Evolutionary conservation across 495 filamentous ascomycete genomes (phyloP).

Genomic region (Penicillium arizonense): DNA sequence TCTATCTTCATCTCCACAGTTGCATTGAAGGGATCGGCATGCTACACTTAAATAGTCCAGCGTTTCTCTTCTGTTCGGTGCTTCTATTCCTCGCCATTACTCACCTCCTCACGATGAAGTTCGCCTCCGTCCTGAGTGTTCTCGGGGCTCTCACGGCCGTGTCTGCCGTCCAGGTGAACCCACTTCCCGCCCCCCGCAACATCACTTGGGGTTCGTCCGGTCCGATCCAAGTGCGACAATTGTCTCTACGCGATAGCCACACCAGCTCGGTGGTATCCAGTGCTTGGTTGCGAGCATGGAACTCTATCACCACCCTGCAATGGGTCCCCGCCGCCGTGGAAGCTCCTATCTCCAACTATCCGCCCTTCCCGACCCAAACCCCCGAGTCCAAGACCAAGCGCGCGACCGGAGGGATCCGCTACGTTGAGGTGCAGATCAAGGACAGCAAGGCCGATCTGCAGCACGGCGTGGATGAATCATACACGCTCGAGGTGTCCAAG

Average conservation of each 20-base stretch:
- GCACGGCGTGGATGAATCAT: constrained; percentile 58
- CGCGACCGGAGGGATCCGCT: constrained; percentile 23
- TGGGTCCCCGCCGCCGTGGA: constrained; percentile 54
- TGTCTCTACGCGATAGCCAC: constrained; percentile 28
- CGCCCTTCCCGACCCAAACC: constrained; percentile 44
- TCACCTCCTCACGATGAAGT: constrained; percentile 27
- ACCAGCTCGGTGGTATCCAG: constrained; percentile 26
- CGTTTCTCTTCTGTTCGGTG: neutral
- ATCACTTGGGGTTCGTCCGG: constrained; percentile 55
- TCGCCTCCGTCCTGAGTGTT: constrained; percentile 25
- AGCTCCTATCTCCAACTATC: constrained; percentile 45
- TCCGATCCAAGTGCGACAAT: constrained; percentile 35
- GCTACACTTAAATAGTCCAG: constrained; percentile 18
- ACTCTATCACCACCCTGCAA: constrained; percentile 42
- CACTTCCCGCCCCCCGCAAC: constrained; percentile 51
- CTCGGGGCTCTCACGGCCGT: constrained; percentile 27
- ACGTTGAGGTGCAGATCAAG: constrained; percentile 39
- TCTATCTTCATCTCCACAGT: neutral
- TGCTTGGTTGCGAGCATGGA: constrained; percentile 50
- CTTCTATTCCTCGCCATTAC: neutral
- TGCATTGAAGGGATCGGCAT: constrained; percentile 23
- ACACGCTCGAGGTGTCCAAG: constrained; percentile 46
- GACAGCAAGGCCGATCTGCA: constrained; percentile 44
- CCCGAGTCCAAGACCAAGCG: constrained; percentile 38
- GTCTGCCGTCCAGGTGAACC: constrained; percentile 50